These are phyloP conservation scores for Aspergillus fijiensis DNA, from an alignment of 2,329 filamentous ascomycete genomes.

Conservation along the genomic window DNA sequence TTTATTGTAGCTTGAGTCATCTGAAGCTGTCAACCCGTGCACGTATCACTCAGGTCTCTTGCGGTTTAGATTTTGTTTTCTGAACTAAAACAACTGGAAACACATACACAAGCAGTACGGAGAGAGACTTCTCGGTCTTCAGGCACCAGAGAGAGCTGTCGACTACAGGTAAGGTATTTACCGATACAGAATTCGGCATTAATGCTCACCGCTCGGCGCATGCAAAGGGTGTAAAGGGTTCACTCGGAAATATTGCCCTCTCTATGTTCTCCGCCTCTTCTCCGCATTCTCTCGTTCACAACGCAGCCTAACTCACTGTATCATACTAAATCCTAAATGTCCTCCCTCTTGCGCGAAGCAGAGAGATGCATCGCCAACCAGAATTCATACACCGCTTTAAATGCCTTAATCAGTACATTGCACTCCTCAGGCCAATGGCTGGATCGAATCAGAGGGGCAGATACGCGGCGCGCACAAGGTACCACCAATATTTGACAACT, in stretches of 20 bases:
- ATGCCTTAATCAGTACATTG: conserved; percentile 44
- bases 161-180: neutral
- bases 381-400: conserved; percentile 35
- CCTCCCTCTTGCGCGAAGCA: conserved; percentile 43
- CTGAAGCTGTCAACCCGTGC: too few species aligned
- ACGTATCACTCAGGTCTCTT: too few species aligned
- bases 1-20: too few species aligned
- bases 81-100: too few species aligned
- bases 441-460: conserved; percentile 39
- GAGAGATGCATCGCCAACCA: conserved; percentile 46
- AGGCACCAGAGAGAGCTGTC: too few species aligned
- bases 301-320: too few species aligned
- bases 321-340: conserved; percentile 42
- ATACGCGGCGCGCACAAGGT: conserved; percentile 38
- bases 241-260: neutral
- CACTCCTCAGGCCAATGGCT: conserved; percentile 35
- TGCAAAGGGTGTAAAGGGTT: neutral
- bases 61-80: too few species aligned
- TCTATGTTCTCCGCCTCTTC: neutral
- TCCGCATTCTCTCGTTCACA: neutral
- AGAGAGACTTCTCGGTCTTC: too few species aligned
- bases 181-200: neutral
- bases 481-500: conserved; percentile 7
- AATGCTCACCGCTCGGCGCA: neutral
- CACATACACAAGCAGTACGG: too few species aligned